Conservation (phyloP, 331 rosid genomes). For the Cydonia oblonga region DNA sequence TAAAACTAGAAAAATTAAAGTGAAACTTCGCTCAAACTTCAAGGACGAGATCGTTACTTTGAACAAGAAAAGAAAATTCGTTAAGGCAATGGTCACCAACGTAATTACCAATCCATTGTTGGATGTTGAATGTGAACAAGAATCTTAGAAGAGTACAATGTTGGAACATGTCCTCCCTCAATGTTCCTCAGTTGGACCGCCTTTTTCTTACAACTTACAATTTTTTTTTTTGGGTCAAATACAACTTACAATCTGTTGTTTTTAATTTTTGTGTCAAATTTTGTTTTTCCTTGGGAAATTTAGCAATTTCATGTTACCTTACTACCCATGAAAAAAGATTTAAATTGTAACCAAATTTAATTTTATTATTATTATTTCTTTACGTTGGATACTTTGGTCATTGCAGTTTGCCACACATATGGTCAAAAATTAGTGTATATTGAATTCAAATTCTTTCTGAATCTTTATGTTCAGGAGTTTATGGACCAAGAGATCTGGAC, state of each 20-base stretch:
- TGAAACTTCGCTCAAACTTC: background rate
- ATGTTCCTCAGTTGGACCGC: background rate
- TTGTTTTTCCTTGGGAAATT: background rate
- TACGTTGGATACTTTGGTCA: background rate
- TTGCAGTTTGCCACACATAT: background rate
- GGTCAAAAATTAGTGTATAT: slow-evolving; percentile 17
- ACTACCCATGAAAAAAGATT: background rate
- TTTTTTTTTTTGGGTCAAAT: too few species aligned
- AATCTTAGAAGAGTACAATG: background rate
- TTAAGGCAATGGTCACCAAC: background rate
- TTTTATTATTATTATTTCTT: background rate
- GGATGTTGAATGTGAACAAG: background rate
- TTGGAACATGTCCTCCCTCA: background rate
- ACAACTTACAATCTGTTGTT: background rate
- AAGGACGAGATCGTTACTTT: too few species aligned
- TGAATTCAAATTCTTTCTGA: rapidly evolving
- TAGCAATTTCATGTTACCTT: background rate
- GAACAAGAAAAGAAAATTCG: background rate
- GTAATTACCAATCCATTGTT: background rate
- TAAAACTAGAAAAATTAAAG: too few species aligned
- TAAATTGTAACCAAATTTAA: background rate
- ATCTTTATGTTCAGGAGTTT: too few species aligned
- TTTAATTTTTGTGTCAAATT: background rate
- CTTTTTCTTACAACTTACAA: background rate
- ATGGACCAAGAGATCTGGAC: too few species aligned